Conservation (phyloP, 1,139 yeast species). For the Zhuliangozyma blackwelliae region DNA sequence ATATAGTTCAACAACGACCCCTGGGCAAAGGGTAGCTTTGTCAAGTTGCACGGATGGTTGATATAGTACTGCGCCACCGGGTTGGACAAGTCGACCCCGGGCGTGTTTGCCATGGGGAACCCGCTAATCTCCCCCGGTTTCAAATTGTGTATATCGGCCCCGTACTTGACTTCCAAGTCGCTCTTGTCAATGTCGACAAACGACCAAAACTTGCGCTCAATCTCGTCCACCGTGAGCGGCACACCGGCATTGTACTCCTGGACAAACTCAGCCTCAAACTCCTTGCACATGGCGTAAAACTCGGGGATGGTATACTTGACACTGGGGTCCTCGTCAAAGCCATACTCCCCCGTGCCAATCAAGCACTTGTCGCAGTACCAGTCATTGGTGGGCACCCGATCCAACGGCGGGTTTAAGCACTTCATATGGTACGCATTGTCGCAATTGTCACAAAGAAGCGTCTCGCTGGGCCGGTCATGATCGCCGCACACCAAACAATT, state of each 20-base stretch:
- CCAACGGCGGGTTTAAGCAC: conserved; percentile 56
- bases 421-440: conserved; percentile 60
- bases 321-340: conserved; percentile 68
- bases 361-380: conserved; percentile 87
- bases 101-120: conserved; percentile 48
- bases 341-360: conserved; percentile 84
- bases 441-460: conserved; percentile 71
- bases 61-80: conserved; percentile 32
- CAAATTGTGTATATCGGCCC: conserved; percentile 71
- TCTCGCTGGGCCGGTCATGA: conserved; percentile 45
- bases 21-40: conserved; percentile 59
- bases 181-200: conserved; percentile 42
- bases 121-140: conserved; percentile 64
- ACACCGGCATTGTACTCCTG: conserved; percentile 21
- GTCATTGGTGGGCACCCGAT: conserved; percentile 46
- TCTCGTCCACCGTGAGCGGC: conserved; percentile 32
- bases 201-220: conserved; percentile 64
- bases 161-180: conserved; percentile 59
- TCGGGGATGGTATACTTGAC: conserved; percentile 56
- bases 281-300: conserved; percentile 55
- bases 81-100: conserved; percentile 15
- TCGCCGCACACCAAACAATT: conserved; percentile 54
- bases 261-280: conserved; percentile 42
- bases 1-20: conserved; percentile 62
- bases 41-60: conserved; percentile 63